Evolutionary conservation across 306 rosid species (phyloP).

Genomic region (Dalbergia cochinchinensis): DNA sequence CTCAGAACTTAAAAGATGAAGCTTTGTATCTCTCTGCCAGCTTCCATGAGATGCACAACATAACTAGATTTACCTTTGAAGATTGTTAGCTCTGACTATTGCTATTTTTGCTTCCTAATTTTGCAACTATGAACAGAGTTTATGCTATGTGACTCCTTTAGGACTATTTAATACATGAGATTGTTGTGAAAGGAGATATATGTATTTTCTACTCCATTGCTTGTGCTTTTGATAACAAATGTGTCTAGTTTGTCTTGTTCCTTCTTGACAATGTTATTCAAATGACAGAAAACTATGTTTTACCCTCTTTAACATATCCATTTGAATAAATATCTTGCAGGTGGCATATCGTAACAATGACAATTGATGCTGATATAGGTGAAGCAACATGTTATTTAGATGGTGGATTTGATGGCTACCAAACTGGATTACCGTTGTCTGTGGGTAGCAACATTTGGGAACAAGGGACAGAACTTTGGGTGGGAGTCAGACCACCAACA

Average conservation of each 20-base stretch:
- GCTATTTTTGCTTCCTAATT: conserved; percentile 22
- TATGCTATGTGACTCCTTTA: conserved; percentile 6
- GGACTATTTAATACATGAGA: conserved; percentile 4
- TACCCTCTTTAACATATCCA: conserved; percentile 26
- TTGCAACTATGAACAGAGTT: conserved; percentile 10
- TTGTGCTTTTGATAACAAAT: conserved; percentile 1
- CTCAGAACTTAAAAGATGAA: background rate
- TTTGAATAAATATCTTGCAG: conserved; percentile 61
- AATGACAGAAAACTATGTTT: background rate
- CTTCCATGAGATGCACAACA: conserved; percentile 19
- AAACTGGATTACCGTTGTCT: conserved; percentile 81
- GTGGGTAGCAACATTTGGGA: conserved; percentile 89
- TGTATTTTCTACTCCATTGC: background rate
- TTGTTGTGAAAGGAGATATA: conserved; percentile 1
- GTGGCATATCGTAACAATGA: conserved; percentile 99
- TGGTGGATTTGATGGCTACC: conserved; percentile 98
- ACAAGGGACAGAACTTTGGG: conserved; percentile 92
- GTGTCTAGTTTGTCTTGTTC: conserved; percentile 5
- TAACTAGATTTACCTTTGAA: conserved; percentile 33
- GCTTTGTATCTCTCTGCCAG: background rate
- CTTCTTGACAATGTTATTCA: conserved; percentile 28
- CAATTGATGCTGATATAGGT: conserved; percentile 91
- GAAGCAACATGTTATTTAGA: conserved; percentile 96
- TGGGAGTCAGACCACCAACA: conserved; percentile 94
- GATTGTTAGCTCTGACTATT: conserved; percentile 17